phyloP scores from a whole-genome alignment of 1,284 basidiomycete species.

The Ustilago xerochloae region DNA sequence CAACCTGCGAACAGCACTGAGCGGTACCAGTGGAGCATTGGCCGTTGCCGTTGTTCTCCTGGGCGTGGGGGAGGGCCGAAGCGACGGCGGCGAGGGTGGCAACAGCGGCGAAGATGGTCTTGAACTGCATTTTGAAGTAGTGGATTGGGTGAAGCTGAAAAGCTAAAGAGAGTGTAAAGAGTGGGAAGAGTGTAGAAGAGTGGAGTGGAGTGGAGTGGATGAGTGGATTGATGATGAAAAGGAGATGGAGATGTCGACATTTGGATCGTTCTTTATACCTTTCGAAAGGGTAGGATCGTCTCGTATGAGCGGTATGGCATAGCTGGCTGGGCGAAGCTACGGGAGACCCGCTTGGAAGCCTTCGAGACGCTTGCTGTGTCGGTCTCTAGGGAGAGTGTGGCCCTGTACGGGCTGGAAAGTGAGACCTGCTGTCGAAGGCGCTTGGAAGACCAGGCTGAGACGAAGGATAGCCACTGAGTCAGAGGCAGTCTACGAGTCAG shows the following conservation, averaged over 20 bases:
- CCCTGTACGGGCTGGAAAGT: neutral
- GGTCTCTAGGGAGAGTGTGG: neutral
- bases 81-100: constrained; percentile 50
- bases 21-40: constrained; percentile 45
- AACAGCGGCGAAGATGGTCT: constrained; percentile 50
- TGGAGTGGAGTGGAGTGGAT: constrained; percentile 43
- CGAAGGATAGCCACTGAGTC: neutral
- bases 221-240: constrained; percentile 57
- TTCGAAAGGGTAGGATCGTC: constrained; percentile 4
- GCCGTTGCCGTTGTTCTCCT: constrained; percentile 44
- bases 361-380: neutral
- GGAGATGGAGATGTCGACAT: constrained; percentile 25
- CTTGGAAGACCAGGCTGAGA: neutral
- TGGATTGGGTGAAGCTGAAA: constrained; percentile 30
- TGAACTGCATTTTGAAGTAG: constrained; percentile 58
- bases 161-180: constrained; percentile 35
- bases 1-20: constrained; percentile 51
- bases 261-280: constrained; percentile 45
- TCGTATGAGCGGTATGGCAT: neutral
- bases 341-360: neutral
- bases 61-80: constrained; percentile 30
- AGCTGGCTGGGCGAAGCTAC: constrained; percentile 12
- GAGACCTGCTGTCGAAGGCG: constrained; percentile 1
- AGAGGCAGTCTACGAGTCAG: constrained; percentile 5
- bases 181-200: constrained; percentile 39